These are phyloP conservation scores for Candida broadrunensis DNA, from an alignment of 805 yeast genomes.

Conservation along the genomic window DNA sequence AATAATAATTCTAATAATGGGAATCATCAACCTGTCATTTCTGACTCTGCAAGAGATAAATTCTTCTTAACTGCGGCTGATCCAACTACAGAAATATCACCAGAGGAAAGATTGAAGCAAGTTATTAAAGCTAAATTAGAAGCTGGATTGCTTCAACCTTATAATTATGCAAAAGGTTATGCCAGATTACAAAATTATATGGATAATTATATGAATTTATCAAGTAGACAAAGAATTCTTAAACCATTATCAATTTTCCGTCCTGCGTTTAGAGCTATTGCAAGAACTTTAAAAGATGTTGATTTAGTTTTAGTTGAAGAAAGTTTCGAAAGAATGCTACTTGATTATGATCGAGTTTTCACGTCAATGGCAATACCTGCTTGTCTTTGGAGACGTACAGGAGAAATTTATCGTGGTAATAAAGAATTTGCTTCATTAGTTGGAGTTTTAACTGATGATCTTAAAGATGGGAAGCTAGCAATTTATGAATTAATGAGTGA, in stretches of 20 bases:
- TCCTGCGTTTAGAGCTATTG: constrained; percentile 92
- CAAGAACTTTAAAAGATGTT: constrained; percentile 83
- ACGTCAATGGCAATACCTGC: constrained; percentile 98
- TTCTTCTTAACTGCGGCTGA: constrained; percentile 96
- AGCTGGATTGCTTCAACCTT: constrained; percentile 90
- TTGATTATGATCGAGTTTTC: constrained; percentile 92
- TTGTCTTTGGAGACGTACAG: constrained; percentile 95
- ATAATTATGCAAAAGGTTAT: constrained; percentile 91
- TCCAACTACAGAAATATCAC: constrained; percentile 90
- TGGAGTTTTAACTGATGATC: constrained; percentile 83
- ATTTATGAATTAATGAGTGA: constrained; percentile 93
- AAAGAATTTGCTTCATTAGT: constrained; percentile 94
- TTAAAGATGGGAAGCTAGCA: constrained; percentile 88
- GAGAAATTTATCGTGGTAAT: constrained; percentile 92
- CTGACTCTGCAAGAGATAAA: constrained; percentile 85
- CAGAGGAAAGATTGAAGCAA: constrained; percentile 88
- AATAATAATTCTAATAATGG: too few relatives aligned
- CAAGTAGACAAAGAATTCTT: constrained; percentile 79
- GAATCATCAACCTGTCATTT: constrained; percentile 38
- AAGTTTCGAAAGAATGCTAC: constrained; percentile 86
- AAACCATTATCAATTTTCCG: constrained; percentile 83
- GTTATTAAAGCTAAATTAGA: constrained; percentile 92
- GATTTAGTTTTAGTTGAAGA: constrained; percentile 92
- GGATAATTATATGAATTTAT: constrained; percentile 87
- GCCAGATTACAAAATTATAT: constrained; percentile 85